phyloP scores from a whole-genome alignment of 1,139 yeast species.

The Saccharomycopsis phalli region DNA sequence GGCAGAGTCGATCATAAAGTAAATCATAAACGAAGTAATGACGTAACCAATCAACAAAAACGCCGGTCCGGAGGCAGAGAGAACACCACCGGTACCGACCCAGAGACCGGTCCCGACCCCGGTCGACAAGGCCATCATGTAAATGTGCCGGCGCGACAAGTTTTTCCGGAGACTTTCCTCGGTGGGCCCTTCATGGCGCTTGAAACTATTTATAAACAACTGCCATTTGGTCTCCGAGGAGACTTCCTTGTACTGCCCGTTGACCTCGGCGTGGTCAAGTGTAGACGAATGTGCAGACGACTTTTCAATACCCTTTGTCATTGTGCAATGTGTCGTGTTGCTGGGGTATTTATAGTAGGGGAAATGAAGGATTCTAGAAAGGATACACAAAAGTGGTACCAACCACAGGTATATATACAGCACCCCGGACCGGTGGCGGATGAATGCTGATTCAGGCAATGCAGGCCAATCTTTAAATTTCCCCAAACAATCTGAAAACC shows the following conservation, averaged over 20 bases:
- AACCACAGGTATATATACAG: too few species aligned
- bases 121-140: slow-evolving; percentile 64
- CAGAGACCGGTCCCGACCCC: slow-evolving; percentile 76
- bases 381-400: too few species aligned
- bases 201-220: slow-evolving; percentile 28
- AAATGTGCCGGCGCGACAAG: slow-evolving; percentile 16
- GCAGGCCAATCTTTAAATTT: too few species aligned
- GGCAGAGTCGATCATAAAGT: slow-evolving; percentile 71
- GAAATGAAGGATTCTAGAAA: too few species aligned
- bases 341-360: too few species aligned
- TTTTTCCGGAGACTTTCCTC: slow-evolving; percentile 1
- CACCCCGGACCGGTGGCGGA: too few species aligned
- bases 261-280: slow-evolving; percentile 3
- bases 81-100: slow-evolving; percentile 66
- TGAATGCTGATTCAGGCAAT: too few species aligned
- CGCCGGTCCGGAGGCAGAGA: slow-evolving; percentile 72
- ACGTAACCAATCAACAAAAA: slow-evolving; percentile 64
- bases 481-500: too few species aligned
- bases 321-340: too few species aligned
- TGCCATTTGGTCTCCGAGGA: slow-evolving; percentile 12
- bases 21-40: slow-evolving; percentile 60
- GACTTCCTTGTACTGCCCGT: background rate
- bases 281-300: too few species aligned
- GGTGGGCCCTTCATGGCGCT: slow-evolving; percentile 23
- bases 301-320: too few species aligned